These are phyloP conservation scores for Fusarium tjaetaba DNA, from an alignment of 2,329 filamentous ascomycete species.

Conservation along the genomic window DNA sequence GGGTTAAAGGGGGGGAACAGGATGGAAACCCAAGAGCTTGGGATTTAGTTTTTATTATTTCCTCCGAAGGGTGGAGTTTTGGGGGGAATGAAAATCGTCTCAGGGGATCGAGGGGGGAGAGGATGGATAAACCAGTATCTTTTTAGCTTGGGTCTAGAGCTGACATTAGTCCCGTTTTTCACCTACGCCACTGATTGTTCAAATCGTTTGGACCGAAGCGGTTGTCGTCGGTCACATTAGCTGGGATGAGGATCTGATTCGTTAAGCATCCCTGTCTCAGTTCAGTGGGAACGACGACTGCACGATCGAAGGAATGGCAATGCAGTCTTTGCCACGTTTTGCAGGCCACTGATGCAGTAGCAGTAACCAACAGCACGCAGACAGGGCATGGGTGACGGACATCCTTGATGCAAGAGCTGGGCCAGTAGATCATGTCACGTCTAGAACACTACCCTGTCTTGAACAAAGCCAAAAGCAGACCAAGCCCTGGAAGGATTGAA, in stretches of 20 bases:
- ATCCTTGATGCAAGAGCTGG: not conserved
- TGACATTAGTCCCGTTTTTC: not conserved
- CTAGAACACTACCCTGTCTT: not conserved
- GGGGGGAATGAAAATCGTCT: not conserved
- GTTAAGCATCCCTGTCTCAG: not conserved
- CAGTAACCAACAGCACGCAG: not conserved
- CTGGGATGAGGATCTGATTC: not conserved
- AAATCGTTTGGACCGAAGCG: not conserved
- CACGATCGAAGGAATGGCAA: constrained; percentile 10
- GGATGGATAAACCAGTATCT: not conserved
- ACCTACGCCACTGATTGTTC: not conserved
- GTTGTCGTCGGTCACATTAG: not conserved
- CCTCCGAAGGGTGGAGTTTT: constrained; percentile 22
- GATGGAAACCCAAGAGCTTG: not conserved
- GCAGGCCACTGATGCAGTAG: not conserved
- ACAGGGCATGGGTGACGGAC: not conserved
- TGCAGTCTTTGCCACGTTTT: constrained; percentile 1
- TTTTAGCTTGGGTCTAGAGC: not conserved
- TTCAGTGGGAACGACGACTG: not conserved
- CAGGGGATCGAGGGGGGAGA: constrained; percentile 19
- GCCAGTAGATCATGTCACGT: not conserved
- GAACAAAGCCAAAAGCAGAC: not conserved
- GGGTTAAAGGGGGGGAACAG: constrained; percentile 9
- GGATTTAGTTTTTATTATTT: constrained; percentile 26
- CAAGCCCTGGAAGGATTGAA: not conserved